Conservation (phyloP, 306 rosid species). For the Calophaca sinica region DNA sequence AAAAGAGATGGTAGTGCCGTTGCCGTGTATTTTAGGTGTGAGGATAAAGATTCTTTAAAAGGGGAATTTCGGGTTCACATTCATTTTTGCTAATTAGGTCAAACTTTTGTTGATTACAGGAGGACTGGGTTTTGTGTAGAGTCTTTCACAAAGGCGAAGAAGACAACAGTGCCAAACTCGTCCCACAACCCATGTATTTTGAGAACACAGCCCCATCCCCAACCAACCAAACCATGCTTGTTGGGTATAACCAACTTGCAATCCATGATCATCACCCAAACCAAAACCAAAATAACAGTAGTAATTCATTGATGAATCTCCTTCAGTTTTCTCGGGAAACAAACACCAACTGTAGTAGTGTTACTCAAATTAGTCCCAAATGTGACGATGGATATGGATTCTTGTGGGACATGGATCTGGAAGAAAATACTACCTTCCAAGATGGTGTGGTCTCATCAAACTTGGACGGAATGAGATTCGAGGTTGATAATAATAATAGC, state of each 20-base stretch:
- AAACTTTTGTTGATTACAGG: constrained; percentile 60
- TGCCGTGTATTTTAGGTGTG: constrained; percentile 37
- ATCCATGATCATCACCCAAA: constrained; percentile 40
- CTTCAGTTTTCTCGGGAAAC: constrained; percentile 62
- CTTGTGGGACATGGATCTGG: constrained; percentile 82
- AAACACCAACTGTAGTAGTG: constrained; percentile 39
- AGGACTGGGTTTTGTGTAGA: constrained; percentile 97
- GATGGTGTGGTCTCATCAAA: constrained; percentile 56
- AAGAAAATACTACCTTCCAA: constrained; percentile 60
- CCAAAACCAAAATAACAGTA: constrained; percentile 39
- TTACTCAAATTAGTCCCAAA: constrained; percentile 53
- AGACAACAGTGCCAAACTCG: constrained; percentile 53
- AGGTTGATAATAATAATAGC: constrained; percentile 64
- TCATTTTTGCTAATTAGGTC: constrained; percentile 45
- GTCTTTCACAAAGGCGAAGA: constrained; percentile 82
- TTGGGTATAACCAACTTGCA: constrained; percentile 60
- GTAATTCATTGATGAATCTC: constrained; percentile 63
- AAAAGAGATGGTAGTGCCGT: not conserved
- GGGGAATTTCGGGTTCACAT: constrained; percentile 24
- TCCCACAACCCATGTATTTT: constrained; percentile 36
- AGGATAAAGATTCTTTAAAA: constrained; percentile 45
- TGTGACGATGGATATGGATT: constrained; percentile 70
- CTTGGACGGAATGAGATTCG: constrained; percentile 75
- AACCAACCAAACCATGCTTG: constrained; percentile 46
- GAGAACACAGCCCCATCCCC: constrained; percentile 57